Conservation (phyloP, 441 rosid species). For the Melastoma candidum region DNA sequence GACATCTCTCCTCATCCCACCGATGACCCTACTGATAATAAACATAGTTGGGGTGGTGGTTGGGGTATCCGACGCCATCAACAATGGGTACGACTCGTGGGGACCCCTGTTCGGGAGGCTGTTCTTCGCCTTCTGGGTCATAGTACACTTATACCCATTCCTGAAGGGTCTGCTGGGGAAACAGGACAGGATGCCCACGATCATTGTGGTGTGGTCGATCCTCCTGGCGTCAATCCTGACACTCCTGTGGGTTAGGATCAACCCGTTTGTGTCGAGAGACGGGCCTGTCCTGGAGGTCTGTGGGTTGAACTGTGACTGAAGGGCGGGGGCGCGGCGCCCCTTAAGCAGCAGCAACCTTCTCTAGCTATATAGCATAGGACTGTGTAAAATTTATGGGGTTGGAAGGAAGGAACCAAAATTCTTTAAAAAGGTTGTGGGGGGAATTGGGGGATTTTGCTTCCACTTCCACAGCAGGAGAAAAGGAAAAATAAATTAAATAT, state of each 20-base stretch:
- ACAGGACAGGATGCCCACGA: slow-evolving; percentile 8
- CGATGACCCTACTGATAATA: slow-evolving; percentile 9
- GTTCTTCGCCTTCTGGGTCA: slow-evolving; percentile 7
- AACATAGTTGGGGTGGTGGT: slow-evolving; percentile 5
- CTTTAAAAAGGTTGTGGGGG: too few relatives aligned
- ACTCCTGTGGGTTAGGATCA: slow-evolving; percentile 11
- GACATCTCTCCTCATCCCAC: slow-evolving; percentile 6
- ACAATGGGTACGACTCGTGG: too few relatives aligned
- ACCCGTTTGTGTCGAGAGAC: slow-evolving; percentile 3
- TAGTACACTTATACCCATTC: slow-evolving; percentile 9
- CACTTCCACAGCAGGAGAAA: too few relatives aligned
- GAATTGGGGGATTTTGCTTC: too few relatives aligned
- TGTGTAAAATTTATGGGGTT: too few relatives aligned
- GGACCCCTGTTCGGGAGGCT: too few relatives aligned
- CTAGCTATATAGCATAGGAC: too few relatives aligned
- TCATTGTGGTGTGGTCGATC: slow-evolving; percentile 6
- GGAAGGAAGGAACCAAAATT: too few relatives aligned
- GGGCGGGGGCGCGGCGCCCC: neutral
- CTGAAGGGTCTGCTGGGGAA: slow-evolving; percentile 7
- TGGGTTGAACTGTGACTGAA: slow-evolving; percentile 10
- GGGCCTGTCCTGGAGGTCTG: slow-evolving; percentile 11
- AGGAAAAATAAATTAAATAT: too few relatives aligned
- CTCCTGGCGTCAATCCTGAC: slow-evolving; percentile 8
- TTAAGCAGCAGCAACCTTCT: too few relatives aligned
- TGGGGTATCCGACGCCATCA: neutral